Conservation (phyloP, 1,284 basidiomycete genomes). For the Waitea zeae region DNA sequence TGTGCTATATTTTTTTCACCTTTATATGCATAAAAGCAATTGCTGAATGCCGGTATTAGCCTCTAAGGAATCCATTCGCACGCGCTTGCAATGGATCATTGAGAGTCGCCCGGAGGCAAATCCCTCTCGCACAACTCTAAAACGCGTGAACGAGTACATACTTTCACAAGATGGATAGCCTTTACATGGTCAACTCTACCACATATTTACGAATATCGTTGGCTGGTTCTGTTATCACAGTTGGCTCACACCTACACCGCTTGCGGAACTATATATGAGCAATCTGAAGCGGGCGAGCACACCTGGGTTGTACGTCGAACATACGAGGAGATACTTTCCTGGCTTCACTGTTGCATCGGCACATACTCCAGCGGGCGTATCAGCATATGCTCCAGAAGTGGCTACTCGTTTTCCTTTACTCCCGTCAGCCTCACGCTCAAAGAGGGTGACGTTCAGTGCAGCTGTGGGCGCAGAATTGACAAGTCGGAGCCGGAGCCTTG, state of each 20-base stretch:
- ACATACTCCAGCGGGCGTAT: conserved; percentile 55
- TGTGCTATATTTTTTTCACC: not conserved
- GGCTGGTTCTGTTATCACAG: too few relatives aligned
- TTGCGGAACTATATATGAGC: too few relatives aligned
- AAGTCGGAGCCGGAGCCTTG: conserved; percentile 57
- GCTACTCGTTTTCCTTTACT: too few relatives aligned
- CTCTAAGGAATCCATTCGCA: conserved; percentile 44
- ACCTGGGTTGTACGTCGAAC: conserved; percentile 54
- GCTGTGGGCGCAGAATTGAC: conserved; percentile 22
- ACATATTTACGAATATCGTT: too few relatives aligned
- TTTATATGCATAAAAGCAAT: not conserved
- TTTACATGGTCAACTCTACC: too few relatives aligned
- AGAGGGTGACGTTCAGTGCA: conserved; percentile 45
- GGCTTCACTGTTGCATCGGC: conserved; percentile 28
- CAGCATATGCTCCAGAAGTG: conserved; percentile 67
- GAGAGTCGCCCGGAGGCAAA: conserved; percentile 53
- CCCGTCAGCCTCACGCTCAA: conserved; percentile 9
- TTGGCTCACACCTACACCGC: too few relatives aligned
- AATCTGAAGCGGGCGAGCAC: too few relatives aligned
- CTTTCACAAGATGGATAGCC: too few relatives aligned
- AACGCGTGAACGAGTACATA: conserved; percentile 64
- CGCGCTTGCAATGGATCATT: conserved; percentile 69
- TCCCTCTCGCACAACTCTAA: conserved; percentile 58
- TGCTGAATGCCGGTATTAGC: conserved; percentile 4
- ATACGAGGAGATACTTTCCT: conserved; percentile 57